Conservation (phyloP, 2,329 filamentous ascomycete genomes). For the Cryphonectria parasitica region DNA sequence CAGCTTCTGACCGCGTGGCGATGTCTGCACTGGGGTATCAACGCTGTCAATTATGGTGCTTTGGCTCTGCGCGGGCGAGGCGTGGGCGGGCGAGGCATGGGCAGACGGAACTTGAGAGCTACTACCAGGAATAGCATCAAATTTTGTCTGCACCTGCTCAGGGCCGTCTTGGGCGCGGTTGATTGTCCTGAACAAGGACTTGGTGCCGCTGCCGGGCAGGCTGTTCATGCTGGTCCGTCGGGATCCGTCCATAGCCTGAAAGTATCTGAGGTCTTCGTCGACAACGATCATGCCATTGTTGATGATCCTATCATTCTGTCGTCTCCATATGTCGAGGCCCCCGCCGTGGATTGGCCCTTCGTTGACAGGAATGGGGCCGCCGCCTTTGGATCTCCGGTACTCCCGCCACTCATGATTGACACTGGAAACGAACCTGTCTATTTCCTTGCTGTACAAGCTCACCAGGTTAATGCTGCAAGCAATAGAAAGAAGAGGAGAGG, state of each 20-base stretch:
- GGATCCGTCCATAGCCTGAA: slow-evolving; percentile 34
- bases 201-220: slow-evolving; percentile 28
- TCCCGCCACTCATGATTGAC: slow-evolving; percentile 50
- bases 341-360: slow-evolving; percentile 51
- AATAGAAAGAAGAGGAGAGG: not conserved
- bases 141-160: not conserved
- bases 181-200: slow-evolving; percentile 45
- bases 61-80: slow-evolving; percentile 34
- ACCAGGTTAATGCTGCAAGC: not conserved
- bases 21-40: not conserved
- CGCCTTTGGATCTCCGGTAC: slow-evolving; percentile 38
- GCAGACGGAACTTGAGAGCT: too few species aligned
- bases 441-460: slow-evolving; percentile 40
- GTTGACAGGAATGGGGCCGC: slow-evolving; percentile 21
- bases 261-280: slow-evolving; percentile 35
- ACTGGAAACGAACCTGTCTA: slow-evolving; percentile 56
- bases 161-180: slow-evolving; percentile 34
- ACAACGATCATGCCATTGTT: slow-evolving; percentile 48
- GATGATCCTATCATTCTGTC: slow-evolving; percentile 44
- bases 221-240: slow-evolving; percentile 37
- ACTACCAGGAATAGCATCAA: not conserved
- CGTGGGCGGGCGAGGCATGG: slow-evolving; percentile 38
- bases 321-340: slow-evolving; percentile 59
- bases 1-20: not conserved
- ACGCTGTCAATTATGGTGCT: not conserved